Evolutionary conservation across 805 yeast species (phyloP), one percentile per base, ranked within the genome.

Genomic region (Wickerhamomyces silvicola): DNA sequence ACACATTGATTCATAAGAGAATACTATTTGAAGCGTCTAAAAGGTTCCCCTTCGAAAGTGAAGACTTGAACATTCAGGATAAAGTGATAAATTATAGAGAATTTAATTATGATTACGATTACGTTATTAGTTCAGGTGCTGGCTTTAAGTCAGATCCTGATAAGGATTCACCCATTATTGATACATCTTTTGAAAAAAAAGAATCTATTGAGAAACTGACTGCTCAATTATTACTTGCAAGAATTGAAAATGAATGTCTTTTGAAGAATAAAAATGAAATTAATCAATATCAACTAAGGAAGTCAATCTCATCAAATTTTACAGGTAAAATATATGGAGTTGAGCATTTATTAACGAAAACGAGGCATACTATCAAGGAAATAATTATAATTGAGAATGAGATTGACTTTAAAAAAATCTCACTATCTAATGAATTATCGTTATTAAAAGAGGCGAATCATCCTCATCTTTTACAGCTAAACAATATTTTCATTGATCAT

Each of bases 291-390:
- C 11, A 24, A 10, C 19, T 31, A 7, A 14, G 26, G 11, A 28
- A 26, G 19, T 16, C 6, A 20, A 22, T 32, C 15, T n/a, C 35
- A 7, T 22, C 8, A 2, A 16, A 36, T 5, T 6, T 8, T 18
- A 32, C 26, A 10, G 41, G 41, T 5, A 20, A 23, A 5, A 10
- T 39, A 11, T 39, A 28, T 20, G 30, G 28, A 6, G 39, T 39
- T 10, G 42, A 39, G 26, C 11, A 28, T 24, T 10, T 10, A 5
- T 4, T 10, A 7, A 26, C 10, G 4, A 29, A 35, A 3, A 19
- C 25, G 10, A 10, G 19, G 12, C 19, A 36, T 24, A 26, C 35
- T 5, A 8, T 39, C n/a, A 36, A 33, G 17, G 43, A 39, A 24
- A 27, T 29, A 3, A 24, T 31, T 15, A 15, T 18, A 14, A 8